Evolutionary conservation across 129 eudicot genomes (phyloP).

Genomic region (Lonicera japonica): DNA sequence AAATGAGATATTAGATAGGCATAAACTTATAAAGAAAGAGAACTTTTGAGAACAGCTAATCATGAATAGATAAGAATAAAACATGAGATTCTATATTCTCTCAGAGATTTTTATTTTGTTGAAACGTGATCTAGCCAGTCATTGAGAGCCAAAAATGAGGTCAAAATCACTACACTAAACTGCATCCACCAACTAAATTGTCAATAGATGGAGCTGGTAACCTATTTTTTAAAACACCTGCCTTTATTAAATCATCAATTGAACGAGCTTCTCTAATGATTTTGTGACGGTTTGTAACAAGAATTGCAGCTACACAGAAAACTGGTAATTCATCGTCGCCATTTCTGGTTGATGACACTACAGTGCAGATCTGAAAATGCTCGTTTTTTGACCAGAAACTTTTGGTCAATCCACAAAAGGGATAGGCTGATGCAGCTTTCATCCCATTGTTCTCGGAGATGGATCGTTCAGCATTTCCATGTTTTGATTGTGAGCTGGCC

Average conservation of each 20-base stretch:
- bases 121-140: not conserved
- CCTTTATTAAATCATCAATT: slow-evolving; percentile 96
- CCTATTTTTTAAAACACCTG: slow-evolving; percentile 22
- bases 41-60: not conserved
- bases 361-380: slow-evolving; percentile 42
- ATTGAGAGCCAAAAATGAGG: not conserved
- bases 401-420: slow-evolving; percentile 85
- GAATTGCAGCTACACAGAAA: slow-evolving; percentile 86
- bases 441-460: slow-evolving; percentile 49
- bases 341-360: slow-evolving; percentile 48
- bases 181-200: not conserved
- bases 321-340: slow-evolving; percentile 88
- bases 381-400: slow-evolving; percentile 76
- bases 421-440: slow-evolving; percentile 46
- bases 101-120: not conserved
- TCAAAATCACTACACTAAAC: not conserved
- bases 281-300: slow-evolving; percentile 79
- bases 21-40: not conserved
- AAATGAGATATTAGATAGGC: no score
- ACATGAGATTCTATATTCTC: not conserved
- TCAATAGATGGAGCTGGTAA: slow-evolving; percentile 8
- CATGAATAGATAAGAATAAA: not conserved
- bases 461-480: slow-evolving; percentile 41
- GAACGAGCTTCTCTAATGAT: slow-evolving; percentile 77
- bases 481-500: slow-evolving; percentile 40